These are phyloP conservation scores for Leishmania major DNA, from an alignment of 208 protist genomes.

Conservation along the genomic window DNA sequence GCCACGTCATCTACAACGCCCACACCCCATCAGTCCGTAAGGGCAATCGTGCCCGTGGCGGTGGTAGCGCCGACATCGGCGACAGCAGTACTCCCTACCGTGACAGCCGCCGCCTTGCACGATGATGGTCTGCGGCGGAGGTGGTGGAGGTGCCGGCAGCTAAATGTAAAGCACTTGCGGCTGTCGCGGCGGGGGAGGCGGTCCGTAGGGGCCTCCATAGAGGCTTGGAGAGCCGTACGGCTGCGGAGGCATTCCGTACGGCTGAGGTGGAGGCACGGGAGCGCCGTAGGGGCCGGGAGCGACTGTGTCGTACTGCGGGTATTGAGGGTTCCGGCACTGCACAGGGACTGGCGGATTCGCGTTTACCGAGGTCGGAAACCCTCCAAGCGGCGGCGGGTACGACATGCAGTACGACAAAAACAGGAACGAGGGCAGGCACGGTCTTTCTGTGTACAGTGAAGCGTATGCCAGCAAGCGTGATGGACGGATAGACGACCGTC, in stretches of 20 bases:
- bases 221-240: not conserved
- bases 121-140: not conserved
- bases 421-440: not conserved
- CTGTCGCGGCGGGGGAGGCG: constrained; percentile 1
- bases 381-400: not conserved
- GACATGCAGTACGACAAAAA: not conserved
- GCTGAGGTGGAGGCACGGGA: not conserved
- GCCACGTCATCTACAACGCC: not conserved
- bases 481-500: not conserved
- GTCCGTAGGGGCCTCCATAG: not conserved
- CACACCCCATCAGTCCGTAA: not conserved
- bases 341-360: not conserved
- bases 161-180: constrained; percentile 4
- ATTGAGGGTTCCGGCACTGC: not conserved
- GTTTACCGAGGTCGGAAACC: too few relatives aligned
- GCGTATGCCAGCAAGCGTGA: not conserved
- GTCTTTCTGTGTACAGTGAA: not conserved
- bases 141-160: not conserved
- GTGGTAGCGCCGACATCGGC: not conserved
- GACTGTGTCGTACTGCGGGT: not conserved
- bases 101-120: not conserved
- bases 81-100: not conserved
- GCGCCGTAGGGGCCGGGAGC: not conserved
- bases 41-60: not conserved
- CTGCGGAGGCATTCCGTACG: not conserved